Base-by-base conservation (phyloP, 768 basidiomycete species). In the Pisolithus microcarpus region DNA sequence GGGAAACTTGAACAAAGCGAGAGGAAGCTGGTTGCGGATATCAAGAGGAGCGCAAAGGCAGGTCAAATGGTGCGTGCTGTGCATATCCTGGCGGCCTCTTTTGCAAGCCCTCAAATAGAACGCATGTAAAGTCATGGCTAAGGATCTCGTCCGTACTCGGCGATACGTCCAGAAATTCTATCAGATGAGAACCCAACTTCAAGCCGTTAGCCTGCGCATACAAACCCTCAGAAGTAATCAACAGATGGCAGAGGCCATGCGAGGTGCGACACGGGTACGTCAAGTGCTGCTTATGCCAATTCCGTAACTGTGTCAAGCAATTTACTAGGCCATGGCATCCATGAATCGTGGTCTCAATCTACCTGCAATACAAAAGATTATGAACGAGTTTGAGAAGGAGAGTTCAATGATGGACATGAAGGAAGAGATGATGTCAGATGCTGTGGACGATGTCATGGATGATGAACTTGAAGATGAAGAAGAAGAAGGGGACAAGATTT, bases 341-440 rank as follows among this genome's bases (percentile, higher is more conserved):
- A 98, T 99, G 96, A 98, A 97, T 65, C 81, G 90, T 44, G 91
- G 91, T 38, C 78, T 98, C 55, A 98, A 99, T 69, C 78, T 98
- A 15, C 96, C 96, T 15, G 81, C 82, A 54, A 98, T 99, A 52
- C 90, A 93, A 65, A 81, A 83, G 48, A 98, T 98, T 64, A 94
- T 99, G 90, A 91, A 84, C 60, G 95, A 99, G 43, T 99, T 99
- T 61, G 96, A 99, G 74, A 87, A 83, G 62, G 96, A 99, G 71
- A 95, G 87, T 59, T 83, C 91, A 5, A 91, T 85, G 71, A 99
- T 99, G 96, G 96, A 99, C 70, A 98, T 99, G 96, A 99, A 97
- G 68, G 96, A 97, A 70, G 95, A 96, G 67, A 97, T 98, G 90
- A 99, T 97, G 96, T 91, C 89, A 19, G 96, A 98, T 54, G 87